phyloP scores from a whole-genome alignment of 1,139 yeast species.

The Suhomyces atakaporum region DNA sequence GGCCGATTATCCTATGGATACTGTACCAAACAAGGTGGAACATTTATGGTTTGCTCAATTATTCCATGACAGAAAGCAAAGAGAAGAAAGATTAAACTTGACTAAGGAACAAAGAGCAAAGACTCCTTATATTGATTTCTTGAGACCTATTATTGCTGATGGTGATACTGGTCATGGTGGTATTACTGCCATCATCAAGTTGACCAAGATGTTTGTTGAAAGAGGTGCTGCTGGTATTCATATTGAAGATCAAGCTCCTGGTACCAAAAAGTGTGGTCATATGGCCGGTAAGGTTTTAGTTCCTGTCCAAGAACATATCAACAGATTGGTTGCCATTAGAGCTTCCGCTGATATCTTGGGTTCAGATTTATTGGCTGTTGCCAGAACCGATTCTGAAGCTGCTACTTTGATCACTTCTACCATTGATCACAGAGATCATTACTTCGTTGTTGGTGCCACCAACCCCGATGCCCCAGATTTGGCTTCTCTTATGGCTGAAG shows the following conservation, averaged over 20 bases:
- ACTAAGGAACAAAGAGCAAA: conserved; percentile 66
- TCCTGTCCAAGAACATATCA: conserved; percentile 96
- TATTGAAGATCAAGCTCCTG: conserved; percentile 98
- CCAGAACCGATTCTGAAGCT: conserved; percentile 97
- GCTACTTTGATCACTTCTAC: conserved; percentile 93
- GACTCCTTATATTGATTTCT: conserved; percentile 69
- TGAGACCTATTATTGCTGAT: conserved; percentile 94
- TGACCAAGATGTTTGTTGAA: conserved; percentile 94
- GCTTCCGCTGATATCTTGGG: conserved; percentile 95
- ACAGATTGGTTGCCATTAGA: conserved; percentile 90
- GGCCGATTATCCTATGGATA: conserved; percentile 98
- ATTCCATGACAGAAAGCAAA: conserved; percentile 96
- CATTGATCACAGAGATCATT: conserved; percentile 93
- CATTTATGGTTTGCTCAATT: conserved; percentile 96
- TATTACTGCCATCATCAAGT: conserved; percentile 90
- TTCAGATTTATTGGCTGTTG: conserved; percentile 81
- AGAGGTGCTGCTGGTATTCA: conserved; percentile 99
- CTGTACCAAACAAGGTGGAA: conserved; percentile 98
- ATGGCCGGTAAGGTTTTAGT: conserved; percentile 99
- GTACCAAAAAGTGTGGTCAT: conserved; percentile 97
- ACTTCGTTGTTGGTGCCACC: conserved; percentile 87
- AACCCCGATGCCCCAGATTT: conserved; percentile 78
- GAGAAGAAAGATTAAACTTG: conserved; percentile 72
- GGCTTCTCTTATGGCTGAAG: conserved; percentile 76
- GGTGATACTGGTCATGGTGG: conserved; percentile 99